Base-by-base conservation (phyloP, 75 land plant genomes). In the Larix kaempferi region DNA sequence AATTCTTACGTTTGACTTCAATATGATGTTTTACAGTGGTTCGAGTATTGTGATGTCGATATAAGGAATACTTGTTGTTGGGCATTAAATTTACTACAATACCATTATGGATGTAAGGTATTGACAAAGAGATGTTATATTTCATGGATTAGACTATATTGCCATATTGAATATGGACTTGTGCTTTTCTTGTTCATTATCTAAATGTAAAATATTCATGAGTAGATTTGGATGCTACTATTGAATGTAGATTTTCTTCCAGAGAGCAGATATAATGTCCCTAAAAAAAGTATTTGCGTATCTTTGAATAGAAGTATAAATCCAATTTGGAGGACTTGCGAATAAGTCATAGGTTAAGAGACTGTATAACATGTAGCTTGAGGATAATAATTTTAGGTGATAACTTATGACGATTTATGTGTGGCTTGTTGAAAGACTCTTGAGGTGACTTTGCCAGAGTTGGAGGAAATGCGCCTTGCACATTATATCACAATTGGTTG, bases 391-490 rank as follows among this genome's bases (percentile, higher is more conserved):
- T 10, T 10, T 11, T 49, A 49, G 54, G 8, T 10, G 23, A 69
- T n/a, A 17, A 21, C 41, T 69, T 41, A 39, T 41, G 54, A 41
- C 54, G 0, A 7, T 3, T 41, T 69, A 37, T 69, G 21, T 44
- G 26, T 39, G 33, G 26, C 4, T 29, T 74, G 23, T 41, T 39
- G 17, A 71, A 81, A 94, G 96, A 79, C 71, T 35, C 66, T 90
- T 33, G 93, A 90, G 71, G 94, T 92, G 62, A 94, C 94, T 62
- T 33, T 94, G 71, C 96, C 96, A 64, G 94, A 92, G 44, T 86
- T 92, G 77, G 94, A 94, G 78, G 86, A 76, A 61, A 94, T 94
- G 96, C 89, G 94, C 4, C 77, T 94, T 29, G 91, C 92, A 59
- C 96, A 94, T 80, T 94, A 91, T 79, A 35, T 84, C 57, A 92